Percentiles rank a stretch among this genome's conserved stretches.
These are phyloP conservation scores for Cutaneotrichosporon mucoides DNA, from an alignment of 1,284 basidiomycete genomes.

Conservation along the genomic window DNA sequence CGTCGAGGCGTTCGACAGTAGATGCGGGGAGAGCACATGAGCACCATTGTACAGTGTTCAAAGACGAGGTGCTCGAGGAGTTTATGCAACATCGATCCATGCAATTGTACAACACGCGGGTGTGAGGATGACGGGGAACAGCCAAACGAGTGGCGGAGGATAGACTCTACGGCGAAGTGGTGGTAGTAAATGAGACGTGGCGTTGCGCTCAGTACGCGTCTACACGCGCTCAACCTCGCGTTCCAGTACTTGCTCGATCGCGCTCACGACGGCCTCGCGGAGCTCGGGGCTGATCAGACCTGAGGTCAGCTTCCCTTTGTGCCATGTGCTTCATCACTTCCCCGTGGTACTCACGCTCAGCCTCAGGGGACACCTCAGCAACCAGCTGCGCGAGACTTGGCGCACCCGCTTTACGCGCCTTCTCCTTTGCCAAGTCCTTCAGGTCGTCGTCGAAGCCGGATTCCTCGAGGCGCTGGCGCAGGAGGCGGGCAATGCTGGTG, in stretches of 20 bases:
- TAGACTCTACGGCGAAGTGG: too few species aligned
- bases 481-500: conserved; percentile 34
- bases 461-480: conserved; percentile 34
- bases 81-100: too few species aligned
- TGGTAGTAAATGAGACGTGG: too few species aligned
- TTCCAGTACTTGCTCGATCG: conserved; percentile 42
- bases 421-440: conserved; percentile 45
- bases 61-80: too few species aligned
- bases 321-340: too few species aligned
- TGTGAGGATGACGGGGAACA: too few species aligned
- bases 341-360: conserved; percentile 25
- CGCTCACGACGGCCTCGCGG: conserved; percentile 33
- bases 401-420: conserved; percentile 32
- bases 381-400: conserved; percentile 36
- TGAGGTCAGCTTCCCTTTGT: conserved; percentile 4
- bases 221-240: conserved; percentile 40
- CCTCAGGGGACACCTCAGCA: conserved; percentile 30
- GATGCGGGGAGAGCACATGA: too few species aligned
- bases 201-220: too few species aligned
- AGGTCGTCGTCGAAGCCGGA: conserved; percentile 43
- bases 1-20: too few species aligned
- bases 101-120: too few species aligned
- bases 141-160: too few species aligned
- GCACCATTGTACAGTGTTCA: too few species aligned
- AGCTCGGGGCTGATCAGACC: conserved; percentile 13